Base-by-base conservation (phyloP, 371 early-diverging fungal species). In the Dichotomocladium elegans region DNA sequence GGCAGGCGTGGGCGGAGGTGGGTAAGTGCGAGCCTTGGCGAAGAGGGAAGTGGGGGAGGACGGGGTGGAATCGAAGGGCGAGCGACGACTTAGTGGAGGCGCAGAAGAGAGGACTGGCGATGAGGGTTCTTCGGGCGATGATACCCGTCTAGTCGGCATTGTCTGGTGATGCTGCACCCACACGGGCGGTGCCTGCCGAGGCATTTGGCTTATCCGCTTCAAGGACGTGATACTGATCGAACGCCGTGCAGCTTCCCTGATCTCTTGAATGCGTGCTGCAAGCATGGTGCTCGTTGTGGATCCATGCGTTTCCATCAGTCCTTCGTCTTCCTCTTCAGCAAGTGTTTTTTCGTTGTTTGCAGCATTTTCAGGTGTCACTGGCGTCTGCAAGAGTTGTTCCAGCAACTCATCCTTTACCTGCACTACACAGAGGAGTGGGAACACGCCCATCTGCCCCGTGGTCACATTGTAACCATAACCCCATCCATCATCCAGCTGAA, bases 401-500 rank as follows among this genome's bases (percentile, higher is more conserved):
- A 72, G 43, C 43, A 48, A 53, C 26, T 68, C 63, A 45, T 60
- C 54, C 1, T 64, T 47, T 15, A 58, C 70, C n/a, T 55, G 60
- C 2, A 56, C 47, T 22, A 85, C 79, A 58, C 84, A 85, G 2
- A 79, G 76, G 12, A 82, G 55, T 7, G 89, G 89, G 68, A 89
- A 87, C 5, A 81, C 84, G 6, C 89, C 89, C 40, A 66, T 70
- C 34, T 70, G 62, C 12, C 77, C 75, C 2, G 86, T 81, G 26
- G 74, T 67, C 46, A 79, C 69, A 59, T 84, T 85, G 22, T 67
- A 64, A 4, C 87, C 87, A 22, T 82, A 72, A 3, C 82, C 87
- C 87, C 87, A 87, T n/a, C 83, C 83, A 62, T 86, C 86, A 51
- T 82, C 80, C 65, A 79, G 74, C 19, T 66, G 68, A 17, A 72